These are phyloP conservation scores for Termitomyces sp. DNA, from an alignment of 1,284 basidiomycete species.

Conservation along the genomic window DNA sequence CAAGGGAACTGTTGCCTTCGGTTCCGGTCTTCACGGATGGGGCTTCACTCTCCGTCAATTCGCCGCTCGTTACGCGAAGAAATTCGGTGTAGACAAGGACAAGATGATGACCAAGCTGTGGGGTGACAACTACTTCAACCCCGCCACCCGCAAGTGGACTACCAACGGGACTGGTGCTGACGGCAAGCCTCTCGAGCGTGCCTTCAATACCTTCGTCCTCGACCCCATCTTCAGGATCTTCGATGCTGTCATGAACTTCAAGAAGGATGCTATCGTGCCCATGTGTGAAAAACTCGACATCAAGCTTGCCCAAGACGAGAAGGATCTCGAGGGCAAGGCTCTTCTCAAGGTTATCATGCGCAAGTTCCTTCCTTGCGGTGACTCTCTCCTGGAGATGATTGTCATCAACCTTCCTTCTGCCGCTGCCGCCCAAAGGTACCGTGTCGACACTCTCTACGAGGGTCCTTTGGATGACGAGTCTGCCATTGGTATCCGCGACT, in stretches of 20 bases:
- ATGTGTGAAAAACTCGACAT: constrained; percentile 98
- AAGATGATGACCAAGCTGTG: constrained; percentile 99
- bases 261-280: constrained; percentile 84
- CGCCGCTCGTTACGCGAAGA: constrained; percentile 93
- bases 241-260: constrained; percentile 99
- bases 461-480: constrained; percentile 99
- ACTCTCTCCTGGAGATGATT: constrained; percentile 99
- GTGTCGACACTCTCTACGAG: constrained; percentile 99
- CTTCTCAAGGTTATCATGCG: constrained; percentile 99
- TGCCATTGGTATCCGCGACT: constrained; percentile 97
- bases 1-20: constrained; percentile 97
- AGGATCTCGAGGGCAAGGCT: constrained; percentile 93
- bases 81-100: constrained; percentile 98
- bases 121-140: constrained; percentile 99
- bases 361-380: constrained; percentile 99
- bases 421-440: constrained; percentile 94
- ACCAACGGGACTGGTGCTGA: constrained; percentile 76
- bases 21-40: constrained; percentile 99
- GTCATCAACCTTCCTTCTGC: constrained; percentile 99
- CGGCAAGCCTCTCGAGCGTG: constrained; percentile 87
- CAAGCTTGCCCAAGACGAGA: constrained; percentile 87
- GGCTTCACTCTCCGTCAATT: constrained; percentile 99
- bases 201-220: constrained; percentile 95
- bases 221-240: constrained; percentile 99
- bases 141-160: constrained; percentile 96